Evolutionary conservation across 2,329 filamentous ascomycete genomes (phyloP), one percentile per base, ranked within the genome.

Genomic region (Hymenoscyphus salicellus): DNA sequence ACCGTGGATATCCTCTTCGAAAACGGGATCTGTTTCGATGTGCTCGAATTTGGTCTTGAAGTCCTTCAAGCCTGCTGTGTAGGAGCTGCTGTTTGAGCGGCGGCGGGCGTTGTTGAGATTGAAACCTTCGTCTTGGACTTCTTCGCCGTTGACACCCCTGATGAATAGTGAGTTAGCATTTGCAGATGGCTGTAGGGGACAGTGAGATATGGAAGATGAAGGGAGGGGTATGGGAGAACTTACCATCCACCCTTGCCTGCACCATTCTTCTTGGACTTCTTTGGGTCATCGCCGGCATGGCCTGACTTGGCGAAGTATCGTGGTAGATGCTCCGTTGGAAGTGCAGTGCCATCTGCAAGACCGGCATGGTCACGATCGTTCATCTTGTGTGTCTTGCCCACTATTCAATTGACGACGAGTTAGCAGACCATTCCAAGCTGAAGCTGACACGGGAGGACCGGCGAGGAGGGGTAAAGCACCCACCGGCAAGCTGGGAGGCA

Each of bases 1-100:
- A 33, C 91, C 92, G 74, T 96, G 92, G 65, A 95, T 68, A 62
- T 86, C 85, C 79, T 97, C 93, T 77, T 98, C 93, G 71, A 97
- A 97, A 74, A 96, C 91, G 49, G 93, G 93, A 74, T 98, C 94
- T 20, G 86, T 83, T 73, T 98, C 95, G 76, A 92, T 84, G 72
- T 91, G 83, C 79, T 99, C 95, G 77, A 97, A 98, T 82, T 99
- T 99, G 79, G 93, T 96, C 85, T 95, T 96, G 82, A 97, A 92
- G 77, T 93, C 87, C 66, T 86, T 84, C 72, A 92, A 81, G 72
- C 87, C 83, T 74, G 87, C 84, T 63, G 86, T 88, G 72, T 89
- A 84, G 74, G 84, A 88, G 80, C 89, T 93, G 77, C 90, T 94
- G 82, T 98, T 98, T 79, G 92, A 96, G 78, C 92, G 93, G 77